Evolutionary conservation across 345 rosid species (phyloP), one percentile per base, ranked within the genome.

Genomic region (Linum trigynum): DNA sequence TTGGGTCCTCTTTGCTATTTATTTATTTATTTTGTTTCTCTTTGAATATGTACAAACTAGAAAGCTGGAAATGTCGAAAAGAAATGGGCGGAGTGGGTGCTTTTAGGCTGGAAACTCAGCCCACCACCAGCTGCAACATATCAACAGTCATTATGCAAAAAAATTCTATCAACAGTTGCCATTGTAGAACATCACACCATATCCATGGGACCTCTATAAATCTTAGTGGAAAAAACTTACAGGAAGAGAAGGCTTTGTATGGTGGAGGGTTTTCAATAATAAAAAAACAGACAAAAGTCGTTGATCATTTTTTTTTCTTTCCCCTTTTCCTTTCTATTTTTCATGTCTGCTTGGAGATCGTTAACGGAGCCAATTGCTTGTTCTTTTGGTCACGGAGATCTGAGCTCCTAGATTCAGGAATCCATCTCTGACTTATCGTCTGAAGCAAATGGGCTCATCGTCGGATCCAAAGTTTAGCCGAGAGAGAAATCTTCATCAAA

Each of bases 401-500:
- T 72, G 69, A 77, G 61, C 39, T 72, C 14, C 14, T 48, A 74
- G 67, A 64, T 73, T 69, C 78, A 74, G 62, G 65, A 23, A 63
- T 53, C 38, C 55, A 14, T 57, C 65, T 64, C 65, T 59, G 16
- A 60, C 65, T 64, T 75, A 51, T 65, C 7, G 12, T 61, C 42
- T 41, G 16, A 58, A 55, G 65, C 23, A 65, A 75, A 95, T 91
- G 98, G 89, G 78, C 68, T 77, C 89, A 16, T 65, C 80, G 4
- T 65, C 80, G 4, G 76, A 75, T 69, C 86, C 79, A 55, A 66
- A 89, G 82, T 87, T 89, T 67, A 78, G 77, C 65, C 72, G 97
- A 81, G 83, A 84, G 38, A 83, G 69, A 73, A 86, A 78, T 65
- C 61, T 91, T 67, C 91, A 89, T 76, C 85, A 91, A 77, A 78